phyloP scores from a whole-genome alignment of 345 rosid genomes.

The Eutrema heterophyllum region DNA sequence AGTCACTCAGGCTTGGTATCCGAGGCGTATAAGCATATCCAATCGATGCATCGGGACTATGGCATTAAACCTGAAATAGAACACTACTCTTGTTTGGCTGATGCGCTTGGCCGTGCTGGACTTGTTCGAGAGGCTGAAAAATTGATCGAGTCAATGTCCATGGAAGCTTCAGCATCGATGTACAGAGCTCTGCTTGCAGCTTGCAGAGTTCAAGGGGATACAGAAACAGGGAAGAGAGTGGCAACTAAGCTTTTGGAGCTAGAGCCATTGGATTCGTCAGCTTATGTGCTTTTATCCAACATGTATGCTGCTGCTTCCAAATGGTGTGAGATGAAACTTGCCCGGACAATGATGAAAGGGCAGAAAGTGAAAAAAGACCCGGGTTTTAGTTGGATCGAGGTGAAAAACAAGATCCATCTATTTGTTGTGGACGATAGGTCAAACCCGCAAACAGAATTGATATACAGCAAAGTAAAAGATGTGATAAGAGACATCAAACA shows the following conservation, averaged over 20 bases:
- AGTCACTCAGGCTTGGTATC: conserved; percentile 48
- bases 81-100: conserved; percentile 58
- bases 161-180: conserved; percentile 56
- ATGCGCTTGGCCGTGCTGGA: conserved; percentile 62
- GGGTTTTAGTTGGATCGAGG: conserved; percentile 62
- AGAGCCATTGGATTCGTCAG: conserved; percentile 51
- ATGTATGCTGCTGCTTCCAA: conserved; percentile 48
- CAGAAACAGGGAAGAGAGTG: conserved; percentile 44
- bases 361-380: conserved; percentile 55
- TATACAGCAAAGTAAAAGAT: conserved; percentile 36
- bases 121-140: conserved; percentile 46
- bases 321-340: conserved; percentile 43
- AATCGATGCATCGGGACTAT: conserved; percentile 40
- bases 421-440: conserved; percentile 52
- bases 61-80: conserved; percentile 54
- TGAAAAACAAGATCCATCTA: conserved; percentile 42
- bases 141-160: conserved; percentile 46
- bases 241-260: conserved; percentile 44
- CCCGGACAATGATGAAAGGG: conserved; percentile 42
- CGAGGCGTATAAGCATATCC: conserved; percentile 41
- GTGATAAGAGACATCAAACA: conserved; percentile 42
- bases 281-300: conserved; percentile 53
- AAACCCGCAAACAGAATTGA: conserved; percentile 36
- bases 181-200: conserved; percentile 55
- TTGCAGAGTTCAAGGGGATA: conserved; percentile 47